Base-by-base conservation (phyloP, 768 basidiomycete species). In the Suillus decipiens region DNA sequence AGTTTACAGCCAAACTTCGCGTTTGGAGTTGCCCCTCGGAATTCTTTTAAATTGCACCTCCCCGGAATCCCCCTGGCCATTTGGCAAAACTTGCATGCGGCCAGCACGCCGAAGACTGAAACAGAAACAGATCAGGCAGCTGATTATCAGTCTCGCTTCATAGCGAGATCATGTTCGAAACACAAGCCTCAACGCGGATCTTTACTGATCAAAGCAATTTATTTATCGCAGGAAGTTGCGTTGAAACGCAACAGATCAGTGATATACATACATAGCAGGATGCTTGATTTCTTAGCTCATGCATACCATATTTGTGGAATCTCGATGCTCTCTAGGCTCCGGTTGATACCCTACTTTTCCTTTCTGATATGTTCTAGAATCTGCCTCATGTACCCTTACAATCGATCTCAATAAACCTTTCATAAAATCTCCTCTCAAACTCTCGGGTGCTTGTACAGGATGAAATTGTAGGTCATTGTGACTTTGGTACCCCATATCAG, bases 1-100 rank as follows among this genome's bases (percentile, higher is more conserved):
- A 22, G 51, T 51, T 57, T 60, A 17, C 8, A 34, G 6, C 22
- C 48, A 58, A 28, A 57, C 36, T 61, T 61, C 24, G 36, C 33
- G 14, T 28, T 57, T 19, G n/a, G 24, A 61, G 28, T 57, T 39
- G 56, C 53, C 28, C 36, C 28, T 28, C 28, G 28, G 14, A 24
- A 61, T 37, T n/a, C 36, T 24, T 36, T 24, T 3, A 28, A 28
- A 1, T 41, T 57, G 56, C 34, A 53, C 51, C 33, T 34, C 51
- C n/a, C 51, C 50, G 28, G 50, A 31, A 51, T 2, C 33, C 17
- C 33, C 19, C 19, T 53, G 51, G 51, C 41, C 56, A 57, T 57
- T 39, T 57, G 56, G 41, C 24, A 31, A 41, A 15, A 28, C 22
- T 56, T 56, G 15, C 36, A 56, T 37, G 36, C 22, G 34, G 55